Percentiles rank a stretch among this genome's conserved stretches.
Conservation (phyloP, 2,329 filamentous ascomycete genomes). For the Neofusicoccum kwambonambiense region DNA sequence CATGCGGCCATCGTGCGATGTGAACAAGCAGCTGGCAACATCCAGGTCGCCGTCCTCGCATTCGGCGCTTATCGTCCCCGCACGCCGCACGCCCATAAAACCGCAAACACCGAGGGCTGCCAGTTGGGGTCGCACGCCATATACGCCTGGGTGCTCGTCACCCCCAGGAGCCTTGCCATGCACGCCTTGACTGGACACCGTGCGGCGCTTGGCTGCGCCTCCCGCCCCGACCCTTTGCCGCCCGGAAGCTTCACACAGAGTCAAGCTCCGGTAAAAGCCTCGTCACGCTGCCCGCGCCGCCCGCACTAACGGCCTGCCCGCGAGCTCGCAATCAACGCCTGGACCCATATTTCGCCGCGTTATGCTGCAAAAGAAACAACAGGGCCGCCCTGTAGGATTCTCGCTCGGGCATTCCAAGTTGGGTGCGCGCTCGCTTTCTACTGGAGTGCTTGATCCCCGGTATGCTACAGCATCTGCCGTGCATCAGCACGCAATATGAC, state of each 20-base stretch:
- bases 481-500: conserved; percentile 15
- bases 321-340: background rate
- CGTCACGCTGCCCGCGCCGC: background rate
- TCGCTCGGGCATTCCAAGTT: conserved; percentile 6
- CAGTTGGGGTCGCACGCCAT: conserved; percentile 10
- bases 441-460: background rate
- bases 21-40: background rate
- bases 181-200: background rate
- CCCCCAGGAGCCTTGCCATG: background rate
- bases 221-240: background rate
- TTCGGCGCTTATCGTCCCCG: background rate
- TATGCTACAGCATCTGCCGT: background rate
- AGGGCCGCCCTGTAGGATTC: background rate
- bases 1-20: background rate
- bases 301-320: background rate
- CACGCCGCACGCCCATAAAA: background rate
- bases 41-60: background rate
- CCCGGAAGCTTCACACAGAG: background rate
- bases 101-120: background rate
- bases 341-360: background rate
- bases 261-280: background rate
- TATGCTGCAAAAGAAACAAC: background rate
- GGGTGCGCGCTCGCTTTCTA: background rate
- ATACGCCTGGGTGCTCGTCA: conserved; percentile 12
- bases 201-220: background rate